Evolutionary conservation across 1,284 basidiomycete genomes (phyloP).

Genomic region (Cryptococcus sp.): DNA sequence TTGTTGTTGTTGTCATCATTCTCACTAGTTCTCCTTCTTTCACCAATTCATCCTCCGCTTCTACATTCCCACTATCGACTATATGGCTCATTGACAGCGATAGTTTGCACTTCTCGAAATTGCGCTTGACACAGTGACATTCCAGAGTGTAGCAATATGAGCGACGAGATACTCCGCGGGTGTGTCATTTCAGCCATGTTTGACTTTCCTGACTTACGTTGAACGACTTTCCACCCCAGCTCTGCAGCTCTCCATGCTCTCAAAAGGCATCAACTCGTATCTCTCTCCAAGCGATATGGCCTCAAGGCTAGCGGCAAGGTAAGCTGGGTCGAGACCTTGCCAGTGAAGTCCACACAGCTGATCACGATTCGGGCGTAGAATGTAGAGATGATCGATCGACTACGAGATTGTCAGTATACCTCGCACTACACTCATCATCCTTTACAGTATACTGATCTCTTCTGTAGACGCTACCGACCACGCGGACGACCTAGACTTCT

Average conservation of each 20-base stretch:
- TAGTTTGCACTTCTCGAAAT: neutral
- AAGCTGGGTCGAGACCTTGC: neutral
- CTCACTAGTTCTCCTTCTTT: too few species aligned
- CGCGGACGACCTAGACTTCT: conserved; percentile 15
- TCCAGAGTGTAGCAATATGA: conserved; percentile 8
- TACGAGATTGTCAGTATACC: conserved; percentile 44
- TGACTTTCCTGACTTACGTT: conserved; percentile 6
- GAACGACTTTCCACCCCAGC: conserved; percentile 26
- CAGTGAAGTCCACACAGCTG: neutral
- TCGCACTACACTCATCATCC: neutral
- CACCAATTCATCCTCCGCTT: neutral
- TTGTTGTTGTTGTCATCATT: too few species aligned
- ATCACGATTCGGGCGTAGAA: conserved; percentile 32
- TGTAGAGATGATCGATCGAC: conserved; percentile 39
- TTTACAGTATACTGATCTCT: neutral
- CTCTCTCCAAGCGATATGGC: conserved; percentile 48
- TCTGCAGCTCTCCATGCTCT: conserved; percentile 45
- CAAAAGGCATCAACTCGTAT: conserved; percentile 50
- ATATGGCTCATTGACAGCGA: neutral
- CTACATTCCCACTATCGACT: neutral
- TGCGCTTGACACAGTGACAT: neutral
- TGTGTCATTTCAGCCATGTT: conserved; percentile 15
- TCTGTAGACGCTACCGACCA: conserved; percentile 25
- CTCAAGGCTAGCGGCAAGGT: conserved; percentile 52
- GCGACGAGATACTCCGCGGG: conserved; percentile 35